phyloP scores from a whole-genome alignment of 2,329 filamentous ascomycete species.

The Teratosphaeria viscida region DNA sequence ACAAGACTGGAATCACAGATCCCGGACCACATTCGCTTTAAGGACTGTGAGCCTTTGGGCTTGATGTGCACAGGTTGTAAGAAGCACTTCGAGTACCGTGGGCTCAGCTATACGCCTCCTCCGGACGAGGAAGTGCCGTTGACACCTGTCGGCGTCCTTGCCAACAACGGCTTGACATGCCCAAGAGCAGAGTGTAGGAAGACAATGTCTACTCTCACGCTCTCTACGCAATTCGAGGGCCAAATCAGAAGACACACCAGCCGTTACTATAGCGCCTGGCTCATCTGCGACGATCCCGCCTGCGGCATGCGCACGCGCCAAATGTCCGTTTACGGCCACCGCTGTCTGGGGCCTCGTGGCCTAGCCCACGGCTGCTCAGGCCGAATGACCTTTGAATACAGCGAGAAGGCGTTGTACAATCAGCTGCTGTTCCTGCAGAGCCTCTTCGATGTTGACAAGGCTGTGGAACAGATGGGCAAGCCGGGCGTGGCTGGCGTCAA shows the following conservation, averaged over 20 bases:
- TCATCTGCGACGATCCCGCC: slow-evolving; percentile 78
- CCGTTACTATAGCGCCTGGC: slow-evolving; percentile 85
- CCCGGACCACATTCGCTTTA: slow-evolving; percentile 81
- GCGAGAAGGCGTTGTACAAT: slow-evolving; percentile 87
- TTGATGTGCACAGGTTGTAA: slow-evolving; percentile 79
- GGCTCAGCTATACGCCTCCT: slow-evolving; percentile 43
- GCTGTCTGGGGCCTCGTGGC: slow-evolving; percentile 79
- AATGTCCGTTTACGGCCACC: slow-evolving; percentile 83
- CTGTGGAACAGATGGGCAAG: slow-evolving; percentile 37
- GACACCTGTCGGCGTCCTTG: slow-evolving; percentile 47
- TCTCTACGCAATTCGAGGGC: slow-evolving; percentile 79
- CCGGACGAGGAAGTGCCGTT: slow-evolving; percentile 17
- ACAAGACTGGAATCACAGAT: slow-evolving; percentile 91
- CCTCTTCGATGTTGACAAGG: slow-evolving; percentile 84
- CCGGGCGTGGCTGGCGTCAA: slow-evolving; percentile 17
- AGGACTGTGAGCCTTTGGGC: slow-evolving; percentile 63
- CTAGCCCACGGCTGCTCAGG: slow-evolving; percentile 76
- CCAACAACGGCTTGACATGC: slow-evolving; percentile 67
- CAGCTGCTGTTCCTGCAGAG: slow-evolving; percentile 80
- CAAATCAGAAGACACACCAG: slow-evolving; percentile 69
- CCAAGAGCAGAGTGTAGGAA: slow-evolving; percentile 51
- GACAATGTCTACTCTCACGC: slow-evolving; percentile 56
- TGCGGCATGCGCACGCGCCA: slow-evolving; percentile 82
- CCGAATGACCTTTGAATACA: slow-evolving; percentile 77
- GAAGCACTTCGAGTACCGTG: slow-evolving; percentile 61